Conservation (phyloP, 140 eudicot genomes). For the Flaveria floridana region DNA sequence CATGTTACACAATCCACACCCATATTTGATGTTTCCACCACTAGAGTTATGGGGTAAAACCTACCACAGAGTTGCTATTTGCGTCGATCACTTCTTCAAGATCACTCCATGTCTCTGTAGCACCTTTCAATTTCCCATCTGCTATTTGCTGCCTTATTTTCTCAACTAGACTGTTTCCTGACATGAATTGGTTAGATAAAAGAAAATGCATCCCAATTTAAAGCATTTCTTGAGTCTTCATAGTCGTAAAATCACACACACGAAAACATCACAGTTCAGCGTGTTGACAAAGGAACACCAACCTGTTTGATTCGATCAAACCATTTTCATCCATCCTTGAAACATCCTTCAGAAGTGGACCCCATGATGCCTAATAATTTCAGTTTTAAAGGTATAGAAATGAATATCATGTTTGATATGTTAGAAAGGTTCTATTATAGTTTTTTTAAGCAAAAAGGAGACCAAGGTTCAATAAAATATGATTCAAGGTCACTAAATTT, state of each 20-base stretch:
- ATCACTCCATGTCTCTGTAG: slow-evolving; percentile 57
- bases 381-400: slow-evolving; percentile 1
- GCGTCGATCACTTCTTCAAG: slow-evolving; percentile 51
- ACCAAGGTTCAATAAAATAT: slow-evolving; percentile 8
- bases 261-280: slow-evolving; percentile 20
- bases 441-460: neutral
- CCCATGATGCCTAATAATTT: slow-evolving; percentile 64
- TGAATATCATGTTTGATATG: slow-evolving; percentile 10
- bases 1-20: slow-evolving; percentile 11
- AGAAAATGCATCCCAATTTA: slow-evolving; percentile 18
- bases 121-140: slow-evolving; percentile 43
- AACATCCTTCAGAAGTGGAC: slow-evolving; percentile 71
- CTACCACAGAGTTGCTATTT: slow-evolving; percentile 66
- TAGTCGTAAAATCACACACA: slow-evolving; percentile 6
- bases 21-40: slow-evolving; percentile 4
- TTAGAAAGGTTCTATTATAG: slow-evolving; percentile 5
- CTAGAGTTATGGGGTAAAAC: slow-evolving; percentile 11
- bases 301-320: slow-evolving; percentile 54
- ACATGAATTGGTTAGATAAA: slow-evolving; percentile 30
- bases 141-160: slow-evolving; percentile 56
- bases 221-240: neutral
- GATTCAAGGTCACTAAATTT: neutral
- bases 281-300: neutral
- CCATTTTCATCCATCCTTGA: slow-evolving; percentile 74
- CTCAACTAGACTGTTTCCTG: slow-evolving; percentile 51